Evolutionary conservation across 257 asterid species (phyloP), one percentile per base, ranked within the genome.

Genomic region (Jaltomata sinuosa): DNA sequence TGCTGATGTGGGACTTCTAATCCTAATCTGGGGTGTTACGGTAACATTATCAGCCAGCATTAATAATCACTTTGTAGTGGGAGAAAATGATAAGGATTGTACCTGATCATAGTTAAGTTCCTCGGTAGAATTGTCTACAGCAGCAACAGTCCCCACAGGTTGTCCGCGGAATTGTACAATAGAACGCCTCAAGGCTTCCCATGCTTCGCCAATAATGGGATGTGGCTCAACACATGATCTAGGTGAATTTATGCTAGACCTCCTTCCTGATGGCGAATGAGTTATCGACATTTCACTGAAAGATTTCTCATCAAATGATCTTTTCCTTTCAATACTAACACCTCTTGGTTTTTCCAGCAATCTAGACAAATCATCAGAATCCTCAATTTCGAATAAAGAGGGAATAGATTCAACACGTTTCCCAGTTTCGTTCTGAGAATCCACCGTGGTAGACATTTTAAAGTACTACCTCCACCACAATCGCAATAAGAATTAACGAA

Each of bases 121-220:
- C 83, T 94, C 98, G 6, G 87, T 42, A 6, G 98, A 92, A 72
- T 93, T 93, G 89, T 95, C 98, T 90, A 93, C 6, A 36, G 40
- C 98, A 38, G 98, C 98, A 83, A 95, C 91, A n/a, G 98, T 95
- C 78, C 98, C 98, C 0, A 95, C 97, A 0, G 98, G 98, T 81
- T 90, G 96, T 32, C 91, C 93, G 0, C 93, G 93, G 84, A 92
- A 95, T 84, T 91, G 91, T 80, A 95, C 98, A 10, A 89, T 84
- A 0, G 98, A 94, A 1, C 91, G 89, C 85, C 93, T 93, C 93
- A 95, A 89, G 57, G 98, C 88, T 34, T 84, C 93, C 98, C 98
- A 94, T 2, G 98, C 98, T 87, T 95, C 98, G 1, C 94, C 87
- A 79, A 95, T 92, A 5, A 93, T 80, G 15, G 97, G 97, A 52